Evolutionary conservation across 2,329 filamentous ascomycete genomes (phyloP), one percentile per base, ranked within the genome.

Genomic region (Dactylellina parvicollis): DNA sequence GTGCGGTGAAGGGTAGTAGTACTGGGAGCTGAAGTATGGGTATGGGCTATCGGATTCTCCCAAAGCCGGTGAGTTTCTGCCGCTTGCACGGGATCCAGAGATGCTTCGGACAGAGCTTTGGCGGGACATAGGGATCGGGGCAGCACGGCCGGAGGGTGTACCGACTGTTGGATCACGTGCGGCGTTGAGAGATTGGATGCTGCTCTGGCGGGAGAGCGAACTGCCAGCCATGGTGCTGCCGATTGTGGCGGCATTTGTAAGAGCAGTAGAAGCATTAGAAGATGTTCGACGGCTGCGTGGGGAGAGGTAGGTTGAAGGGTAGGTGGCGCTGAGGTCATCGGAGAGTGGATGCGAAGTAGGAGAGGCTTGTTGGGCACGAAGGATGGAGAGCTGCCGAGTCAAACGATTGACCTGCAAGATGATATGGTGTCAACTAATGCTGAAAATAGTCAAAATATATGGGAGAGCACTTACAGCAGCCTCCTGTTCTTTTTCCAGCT

Each of bases 401-500:
- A 98, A 85, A 32, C 94, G 92, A 82, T 98, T 98, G 73, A 97
- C 91, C 92, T 94, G 79, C 44, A 12, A 10, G 9, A 10, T 44
- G 38, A 28, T 32, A 7, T 62, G 34, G 42, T 18, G 16, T 50
- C 30, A 57, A 26, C 10, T 5, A 18, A 22, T 10, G 34, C 26
- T n/a, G 14, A 22, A 18, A 28, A 34, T 32, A 20, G 2, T 5
- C 40, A 57, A 20, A 28, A 14, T 36, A 24, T 20, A 26, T 14
- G 30, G 12, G 4, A 44, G 4, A 18, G 34, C 34, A 82, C 88
- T 75, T 85, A 95, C 93, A 78, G 97, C 90, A 34, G 92, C 91
- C 81, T 98, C 94, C 78, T 98, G 93, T 80, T 98, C 94, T 81
- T 96, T 95, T 81, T 98, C 94, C 24, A 97, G 85, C 82, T 96